Evolutionary conservation across 345 rosid species (phyloP).

Genomic region (Litchi chinensis): DNA sequence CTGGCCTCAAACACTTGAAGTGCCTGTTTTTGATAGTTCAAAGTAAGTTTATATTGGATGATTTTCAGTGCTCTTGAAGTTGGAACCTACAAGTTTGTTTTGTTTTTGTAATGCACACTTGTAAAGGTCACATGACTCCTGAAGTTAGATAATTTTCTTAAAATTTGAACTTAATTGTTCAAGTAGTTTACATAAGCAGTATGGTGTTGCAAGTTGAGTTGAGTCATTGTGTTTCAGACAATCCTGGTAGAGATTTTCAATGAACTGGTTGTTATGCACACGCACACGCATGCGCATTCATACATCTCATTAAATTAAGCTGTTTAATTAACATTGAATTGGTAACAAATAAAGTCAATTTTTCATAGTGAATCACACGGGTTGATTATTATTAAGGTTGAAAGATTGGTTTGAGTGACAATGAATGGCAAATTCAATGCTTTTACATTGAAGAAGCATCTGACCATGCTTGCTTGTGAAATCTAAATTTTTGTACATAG

Average conservation of each 20-base stretch:
- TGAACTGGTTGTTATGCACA: background rate
- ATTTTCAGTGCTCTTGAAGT: background rate
- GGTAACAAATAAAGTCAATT: too few species aligned
- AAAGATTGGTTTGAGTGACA: background rate
- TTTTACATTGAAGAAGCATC: background rate
- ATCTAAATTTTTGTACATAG: background rate
- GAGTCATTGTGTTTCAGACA: background rate
- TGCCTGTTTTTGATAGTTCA: slow-evolving; percentile 64
- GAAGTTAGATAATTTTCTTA: background rate
- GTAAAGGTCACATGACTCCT: background rate
- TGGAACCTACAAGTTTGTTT: background rate
- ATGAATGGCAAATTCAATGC: background rate
- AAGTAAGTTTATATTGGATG: slow-evolving; percentile 37
- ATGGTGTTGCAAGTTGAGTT: background rate
- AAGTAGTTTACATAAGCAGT: background rate
- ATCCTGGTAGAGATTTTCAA: background rate
- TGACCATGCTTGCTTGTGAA: background rate
- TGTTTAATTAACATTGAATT: background rate
- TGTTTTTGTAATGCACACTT: background rate
- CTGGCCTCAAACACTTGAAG: slow-evolving; percentile 73
- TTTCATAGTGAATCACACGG: background rate
- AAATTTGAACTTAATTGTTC: background rate
- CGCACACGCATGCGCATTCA: background rate
- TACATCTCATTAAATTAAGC: background rate
- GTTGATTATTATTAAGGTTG: background rate